These are phyloP conservation scores for Sicyos baderoa DNA, from an alignment of 306 rosid species.

Conservation along the genomic window DNA sequence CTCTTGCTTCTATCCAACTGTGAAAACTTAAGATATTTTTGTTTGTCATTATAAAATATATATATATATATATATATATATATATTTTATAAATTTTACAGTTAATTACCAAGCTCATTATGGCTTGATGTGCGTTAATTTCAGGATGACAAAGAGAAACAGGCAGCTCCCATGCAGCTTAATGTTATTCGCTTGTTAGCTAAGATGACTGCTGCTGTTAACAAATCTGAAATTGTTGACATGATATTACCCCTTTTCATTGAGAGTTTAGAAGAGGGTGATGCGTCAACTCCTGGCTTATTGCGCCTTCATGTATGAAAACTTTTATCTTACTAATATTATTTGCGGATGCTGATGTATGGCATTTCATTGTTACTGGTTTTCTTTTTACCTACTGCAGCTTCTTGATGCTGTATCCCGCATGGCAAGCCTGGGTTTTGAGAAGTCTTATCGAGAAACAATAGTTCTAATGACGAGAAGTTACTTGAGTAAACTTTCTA, in stretches of 20 bases:
- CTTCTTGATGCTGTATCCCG: conserved; percentile 91
- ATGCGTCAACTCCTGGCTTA: conserved; percentile 90
- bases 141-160: conserved; percentile 83
- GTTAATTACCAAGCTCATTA: conserved; percentile 10
- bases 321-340: conserved; percentile 33
- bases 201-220: conserved; percentile 62
- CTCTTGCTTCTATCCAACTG: background rate
- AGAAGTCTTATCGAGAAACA: conserved; percentile 95
- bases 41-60: too few relatives aligned
- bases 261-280: conserved; percentile 96
- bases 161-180: conserved; percentile 77
- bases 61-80: too few relatives aligned
- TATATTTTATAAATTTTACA: too few relatives aligned
- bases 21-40: too few relatives aligned
- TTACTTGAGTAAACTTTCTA: conserved; percentile 80
- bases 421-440: conserved; percentile 98
- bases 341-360: conserved; percentile 20
- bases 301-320: conserved; percentile 84
- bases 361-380: background rate
- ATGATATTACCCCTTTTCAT: conserved; percentile 84
- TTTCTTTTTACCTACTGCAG: conserved; percentile 34
- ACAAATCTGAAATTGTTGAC: conserved; percentile 78
- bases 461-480: conserved; percentile 95
- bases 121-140: conserved; percentile 28
- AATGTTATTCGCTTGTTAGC: conserved; percentile 81